Percentiles rank a stretch among this genome's conserved stretches.
phyloP scores from a whole-genome alignment of 2,329 filamentous ascomycete genomes.

The Arthroderma uncinatum region DNA sequence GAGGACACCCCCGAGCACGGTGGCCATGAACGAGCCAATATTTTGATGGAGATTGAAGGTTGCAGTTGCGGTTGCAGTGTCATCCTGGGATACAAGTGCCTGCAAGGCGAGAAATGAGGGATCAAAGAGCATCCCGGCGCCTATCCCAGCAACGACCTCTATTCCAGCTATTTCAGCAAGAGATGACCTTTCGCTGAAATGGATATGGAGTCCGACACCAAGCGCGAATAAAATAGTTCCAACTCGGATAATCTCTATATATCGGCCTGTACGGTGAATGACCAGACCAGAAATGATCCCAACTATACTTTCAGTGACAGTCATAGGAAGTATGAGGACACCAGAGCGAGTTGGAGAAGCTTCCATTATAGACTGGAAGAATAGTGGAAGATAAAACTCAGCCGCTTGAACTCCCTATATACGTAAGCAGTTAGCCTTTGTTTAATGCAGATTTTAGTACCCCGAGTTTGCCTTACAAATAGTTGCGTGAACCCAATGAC shows the following conservation, averaged over 20 bases:
- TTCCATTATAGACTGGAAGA: slow-evolving; percentile 66
- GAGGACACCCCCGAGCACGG: slow-evolving; percentile 65
- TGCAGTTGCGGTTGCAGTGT: slow-evolving; percentile 43
- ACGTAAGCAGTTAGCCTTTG: neutral
- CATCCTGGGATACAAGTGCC: slow-evolving; percentile 38
- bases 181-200: slow-evolving; percentile 28
- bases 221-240: slow-evolving; percentile 34
- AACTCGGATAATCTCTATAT: slow-evolving; percentile 41
- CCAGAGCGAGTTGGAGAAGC: slow-evolving; percentile 59
- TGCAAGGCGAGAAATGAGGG: slow-evolving; percentile 48
- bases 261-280: slow-evolving; percentile 60
- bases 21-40: slow-evolving; percentile 54
- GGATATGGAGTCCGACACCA: slow-evolving; percentile 40
- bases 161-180: slow-evolving; percentile 37
- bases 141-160: slow-evolving; percentile 42
- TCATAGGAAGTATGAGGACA: slow-evolving; percentile 60
- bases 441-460: slow-evolving; percentile 51
- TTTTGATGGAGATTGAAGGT: slow-evolving; percentile 50
- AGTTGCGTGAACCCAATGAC: slow-evolving; percentile 60
- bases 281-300: slow-evolving; percentile 57
- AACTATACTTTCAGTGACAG: slow-evolving; percentile 49
- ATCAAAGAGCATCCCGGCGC: slow-evolving; percentile 43
- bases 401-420: slow-evolving; percentile 53
- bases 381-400: slow-evolving; percentile 70
- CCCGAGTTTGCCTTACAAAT: slow-evolving; percentile 41